Percentiles rank a stretch among this genome's conserved stretches.
Conservation (phyloP, 2,329 filamentous ascomycete genomes). For the Fusarium floridanum region DNA sequence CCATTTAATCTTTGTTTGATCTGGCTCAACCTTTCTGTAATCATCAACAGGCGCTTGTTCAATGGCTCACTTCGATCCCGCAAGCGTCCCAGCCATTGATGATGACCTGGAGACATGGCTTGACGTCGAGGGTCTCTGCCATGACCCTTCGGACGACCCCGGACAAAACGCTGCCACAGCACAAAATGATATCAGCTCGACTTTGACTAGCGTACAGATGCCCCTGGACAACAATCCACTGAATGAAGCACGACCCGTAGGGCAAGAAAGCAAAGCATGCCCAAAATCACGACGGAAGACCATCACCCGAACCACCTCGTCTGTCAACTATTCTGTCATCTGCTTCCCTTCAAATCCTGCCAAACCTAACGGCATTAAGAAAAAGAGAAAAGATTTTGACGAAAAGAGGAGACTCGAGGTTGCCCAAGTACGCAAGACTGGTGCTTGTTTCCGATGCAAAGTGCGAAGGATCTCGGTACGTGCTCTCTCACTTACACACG, state of each 20-base stretch:
- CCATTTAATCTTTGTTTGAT: conserved; percentile 1
- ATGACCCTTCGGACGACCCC: conserved; percentile 26
- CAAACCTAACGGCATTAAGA: conserved; percentile 44
- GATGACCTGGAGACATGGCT: conserved; percentile 43
- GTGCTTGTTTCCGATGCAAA: conserved; percentile 47
- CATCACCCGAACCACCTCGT: conserved; percentile 16
- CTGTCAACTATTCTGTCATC: conserved; percentile 43
- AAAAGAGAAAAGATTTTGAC: conserved; percentile 46
- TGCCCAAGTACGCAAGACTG: conserved; percentile 45
- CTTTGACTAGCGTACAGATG: conserved; percentile 14
- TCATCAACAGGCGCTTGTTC: conserved; percentile 11
- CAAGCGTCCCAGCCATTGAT: conserved; percentile 1
- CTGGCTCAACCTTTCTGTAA: background rate
- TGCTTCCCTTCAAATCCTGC: conserved; percentile 47
- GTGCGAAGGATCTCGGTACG: conserved; percentile 46
- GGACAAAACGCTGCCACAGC: conserved; percentile 22
- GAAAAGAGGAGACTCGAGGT: conserved; percentile 44
- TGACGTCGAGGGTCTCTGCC: conserved; percentile 41
- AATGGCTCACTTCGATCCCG: background rate
- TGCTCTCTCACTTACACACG: conserved; percentile 5
- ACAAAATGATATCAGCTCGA: conserved; percentile 25
- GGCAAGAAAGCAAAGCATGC: background rate
- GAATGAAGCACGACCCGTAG: conserved; percentile 5
- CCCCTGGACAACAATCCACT: background rate
- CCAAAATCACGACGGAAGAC: conserved; percentile 5